Percentiles rank a stretch among this genome's conserved stretches.
Evolutionary conservation across 2,329 filamentous ascomycete genomes (phyloP).

Genomic region (Aciculosporium take): DNA sequence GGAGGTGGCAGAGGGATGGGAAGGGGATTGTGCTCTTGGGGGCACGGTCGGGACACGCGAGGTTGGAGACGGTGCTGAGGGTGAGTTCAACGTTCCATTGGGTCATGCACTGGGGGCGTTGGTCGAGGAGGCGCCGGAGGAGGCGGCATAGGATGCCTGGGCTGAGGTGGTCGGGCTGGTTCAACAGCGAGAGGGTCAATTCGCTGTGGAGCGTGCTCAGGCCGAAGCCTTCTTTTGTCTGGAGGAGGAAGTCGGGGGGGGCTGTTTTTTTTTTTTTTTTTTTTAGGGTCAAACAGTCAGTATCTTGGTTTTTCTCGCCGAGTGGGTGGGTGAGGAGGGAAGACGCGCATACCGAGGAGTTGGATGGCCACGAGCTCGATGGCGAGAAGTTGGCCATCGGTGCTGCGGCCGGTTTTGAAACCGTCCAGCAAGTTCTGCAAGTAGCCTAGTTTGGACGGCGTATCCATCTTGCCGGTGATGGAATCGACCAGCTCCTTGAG

Average conservation of each 20-base stretch:
- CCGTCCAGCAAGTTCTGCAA: constrained; percentile 22
- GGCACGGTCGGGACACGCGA: constrained; percentile 15
- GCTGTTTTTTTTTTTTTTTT: constrained; percentile 8
- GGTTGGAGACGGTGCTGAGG: constrained; percentile 28
- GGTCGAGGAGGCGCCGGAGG: constrained; percentile 33
- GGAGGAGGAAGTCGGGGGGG: constrained; percentile 15
- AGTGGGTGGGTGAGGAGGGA: not conserved
- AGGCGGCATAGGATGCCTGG: constrained; percentile 27
- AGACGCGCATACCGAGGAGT: constrained; percentile 21
- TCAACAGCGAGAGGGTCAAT: constrained; percentile 22
- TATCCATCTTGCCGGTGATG: constrained; percentile 19
- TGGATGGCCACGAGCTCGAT: constrained; percentile 27
- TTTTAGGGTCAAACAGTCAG: not conserved
- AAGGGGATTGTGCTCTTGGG: constrained; percentile 16
- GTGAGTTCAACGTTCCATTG: constrained; percentile 46
- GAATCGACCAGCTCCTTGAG: constrained; percentile 19
- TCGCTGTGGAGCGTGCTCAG: constrained; percentile 28
- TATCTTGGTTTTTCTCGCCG: constrained; percentile 9
- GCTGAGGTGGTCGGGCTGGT: constrained; percentile 18
- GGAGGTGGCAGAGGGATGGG: constrained; percentile 37
- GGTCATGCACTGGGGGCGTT: constrained; percentile 33
- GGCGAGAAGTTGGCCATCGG: constrained; percentile 28
- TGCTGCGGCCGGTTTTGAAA: constrained; percentile 16
- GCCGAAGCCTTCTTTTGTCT: constrained; percentile 17
- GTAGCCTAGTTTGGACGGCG: constrained; percentile 22